A percentile compares a stretch with the other conserved stretches of the same genome.
Evolutionary conservation across 2,329 filamentous ascomycete species (phyloP).

Genomic region (Xylaria polymorpha): DNA sequence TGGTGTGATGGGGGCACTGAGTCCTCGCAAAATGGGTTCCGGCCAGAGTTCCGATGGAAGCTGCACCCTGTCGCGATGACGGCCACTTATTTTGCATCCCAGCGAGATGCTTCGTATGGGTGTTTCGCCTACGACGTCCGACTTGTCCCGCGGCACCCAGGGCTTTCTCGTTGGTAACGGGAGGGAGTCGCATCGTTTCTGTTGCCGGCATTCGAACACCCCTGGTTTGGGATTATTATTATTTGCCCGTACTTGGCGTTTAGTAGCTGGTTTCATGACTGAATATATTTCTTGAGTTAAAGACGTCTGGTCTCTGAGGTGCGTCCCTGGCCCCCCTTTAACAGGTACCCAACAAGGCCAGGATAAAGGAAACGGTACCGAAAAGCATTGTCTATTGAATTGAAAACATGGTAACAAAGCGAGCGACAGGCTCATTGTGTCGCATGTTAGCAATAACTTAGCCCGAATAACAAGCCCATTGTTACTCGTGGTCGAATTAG

Average conservation of each 20-base stretch:
- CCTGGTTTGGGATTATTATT: no score
- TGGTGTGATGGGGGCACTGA: neutral
- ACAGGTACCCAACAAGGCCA: neutral
- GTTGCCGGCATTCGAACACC: neutral
- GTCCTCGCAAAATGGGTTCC: neutral
- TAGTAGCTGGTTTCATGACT: neutral
- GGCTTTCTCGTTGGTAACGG: neutral
- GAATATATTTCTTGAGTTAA: neutral
- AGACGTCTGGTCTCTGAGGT: neutral
- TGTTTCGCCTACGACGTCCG: neutral
- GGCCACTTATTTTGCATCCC: neutral
- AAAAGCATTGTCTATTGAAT: neutral
- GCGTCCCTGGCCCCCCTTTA: neutral
- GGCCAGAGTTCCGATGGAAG: neutral
- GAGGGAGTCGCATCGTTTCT: constrained; percentile 9
- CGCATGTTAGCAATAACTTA: neutral
- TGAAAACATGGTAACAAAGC: neutral
- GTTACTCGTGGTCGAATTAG: neutral
- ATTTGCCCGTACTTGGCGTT: neutral
- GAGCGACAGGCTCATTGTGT: neutral
- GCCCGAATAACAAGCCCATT: neutral
- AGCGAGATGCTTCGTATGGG: constrained; percentile 25
- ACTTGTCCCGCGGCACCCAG: constrained; percentile 11
- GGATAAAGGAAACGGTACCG: neutral
- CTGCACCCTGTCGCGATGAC: no score